Evolutionary conservation across 179 eudicot genomes (phyloP).

Genomic region (Sideroxylon spinosum): DNA sequence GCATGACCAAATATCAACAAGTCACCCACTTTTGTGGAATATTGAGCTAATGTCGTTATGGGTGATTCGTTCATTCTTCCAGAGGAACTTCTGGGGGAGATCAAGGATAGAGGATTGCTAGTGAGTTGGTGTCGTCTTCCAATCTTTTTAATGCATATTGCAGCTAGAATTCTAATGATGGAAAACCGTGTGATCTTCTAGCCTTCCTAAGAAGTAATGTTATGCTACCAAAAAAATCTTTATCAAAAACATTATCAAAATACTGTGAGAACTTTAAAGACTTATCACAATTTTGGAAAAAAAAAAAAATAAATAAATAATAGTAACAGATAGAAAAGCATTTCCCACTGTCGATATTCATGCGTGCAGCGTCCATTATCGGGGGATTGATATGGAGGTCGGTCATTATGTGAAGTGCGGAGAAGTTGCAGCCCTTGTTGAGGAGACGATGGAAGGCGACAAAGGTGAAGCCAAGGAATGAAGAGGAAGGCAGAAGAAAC

Average conservation of each 20-base stretch:
- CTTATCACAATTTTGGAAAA: slow-evolving; percentile 7
- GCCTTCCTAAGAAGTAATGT: background rate
- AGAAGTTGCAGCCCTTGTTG: slow-evolving; percentile 14
- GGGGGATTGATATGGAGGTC: slow-evolving; percentile 14
- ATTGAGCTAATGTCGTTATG: background rate
- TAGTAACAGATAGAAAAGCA: slow-evolving; percentile 6
- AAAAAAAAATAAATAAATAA: background rate
- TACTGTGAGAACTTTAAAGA: no score
- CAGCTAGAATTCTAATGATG: slow-evolving; percentile 8
- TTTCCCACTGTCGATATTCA: slow-evolving; percentile 4
- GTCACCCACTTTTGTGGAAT: slow-evolving; percentile 16
- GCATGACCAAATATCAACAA: background rate
- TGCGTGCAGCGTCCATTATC: slow-evolving; percentile 3
- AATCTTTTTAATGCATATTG: slow-evolving; percentile 3
- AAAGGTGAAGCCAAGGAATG: slow-evolving; percentile 10
- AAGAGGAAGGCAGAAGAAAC: slow-evolving; percentile 18
- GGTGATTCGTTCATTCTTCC: background rate
- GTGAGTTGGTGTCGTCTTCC: background rate
- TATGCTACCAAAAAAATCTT: no score
- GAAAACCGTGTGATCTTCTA: slow-evolving; percentile 10
- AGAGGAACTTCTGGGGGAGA: slow-evolving; percentile 1
- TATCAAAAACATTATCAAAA: no score
- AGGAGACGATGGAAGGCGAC: slow-evolving; percentile 17
- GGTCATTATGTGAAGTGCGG: slow-evolving; percentile 1
- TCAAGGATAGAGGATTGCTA: slow-evolving; percentile 11